Evolutionary conservation across 2,329 filamentous ascomycete genomes (phyloP).

Genomic region (Trichoderma oligosporum): DNA sequence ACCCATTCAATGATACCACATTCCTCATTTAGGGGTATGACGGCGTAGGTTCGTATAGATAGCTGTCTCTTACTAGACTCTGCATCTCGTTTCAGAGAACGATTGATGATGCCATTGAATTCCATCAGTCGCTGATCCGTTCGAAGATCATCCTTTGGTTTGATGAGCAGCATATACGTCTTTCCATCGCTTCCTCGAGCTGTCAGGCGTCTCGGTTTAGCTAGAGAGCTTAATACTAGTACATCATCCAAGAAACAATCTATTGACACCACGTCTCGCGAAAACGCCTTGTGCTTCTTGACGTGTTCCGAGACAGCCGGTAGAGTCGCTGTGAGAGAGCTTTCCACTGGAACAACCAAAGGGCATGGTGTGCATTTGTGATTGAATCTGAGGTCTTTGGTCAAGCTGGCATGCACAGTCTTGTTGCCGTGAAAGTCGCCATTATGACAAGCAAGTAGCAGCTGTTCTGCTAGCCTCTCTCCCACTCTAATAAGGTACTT

Average conservation of each 20-base stretch:
- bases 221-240: conserved; percentile 82
- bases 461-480: conserved; percentile 76
- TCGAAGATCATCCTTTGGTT: conserved; percentile 94
- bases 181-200: conserved; percentile 86
- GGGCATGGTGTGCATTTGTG: conserved; percentile 77
- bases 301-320: conserved; percentile 69
- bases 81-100: conserved; percentile 84
- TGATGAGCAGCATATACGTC: conserved; percentile 85
- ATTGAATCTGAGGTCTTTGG: conserved; percentile 75
- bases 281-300: conserved; percentile 80
- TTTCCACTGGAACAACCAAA: conserved; percentile 85
- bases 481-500: conserved; percentile 70
- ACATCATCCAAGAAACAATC: conserved; percentile 80
- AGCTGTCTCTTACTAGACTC: conserved; percentile 86
- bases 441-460: conserved; percentile 75
- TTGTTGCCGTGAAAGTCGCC: conserved; percentile 67
- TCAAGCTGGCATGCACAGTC: conserved; percentile 67
- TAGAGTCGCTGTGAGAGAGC: conserved; percentile 75
- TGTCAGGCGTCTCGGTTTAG: conserved; percentile 85
- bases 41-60: conserved; percentile 95
- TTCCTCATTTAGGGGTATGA: conserved; percentile 95
- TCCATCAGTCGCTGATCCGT: conserved; percentile 99
- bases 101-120: conserved; percentile 97
- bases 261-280: conserved; percentile 80
- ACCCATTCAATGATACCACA: conserved; percentile 99